These are phyloP conservation scores for Terana coerulea DNA, from an alignment of 768 basidiomycete genomes.

Conservation along the genomic window DNA sequence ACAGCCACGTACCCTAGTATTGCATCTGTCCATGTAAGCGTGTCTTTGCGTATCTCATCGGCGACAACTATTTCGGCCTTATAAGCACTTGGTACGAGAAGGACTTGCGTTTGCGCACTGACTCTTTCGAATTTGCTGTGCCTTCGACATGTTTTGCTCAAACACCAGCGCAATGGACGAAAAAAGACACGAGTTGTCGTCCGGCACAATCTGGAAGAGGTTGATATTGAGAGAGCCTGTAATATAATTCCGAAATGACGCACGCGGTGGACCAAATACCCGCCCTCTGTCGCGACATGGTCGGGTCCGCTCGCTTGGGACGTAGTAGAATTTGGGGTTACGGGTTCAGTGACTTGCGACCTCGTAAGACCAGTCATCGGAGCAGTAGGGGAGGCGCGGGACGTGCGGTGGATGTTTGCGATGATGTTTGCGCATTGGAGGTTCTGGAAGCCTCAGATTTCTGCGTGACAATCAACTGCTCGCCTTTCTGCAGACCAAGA, in stretches of 20 bases:
- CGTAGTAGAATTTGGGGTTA: slow-evolving; percentile 17
- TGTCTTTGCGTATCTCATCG: slow-evolving; percentile 70
- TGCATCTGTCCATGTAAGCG: slow-evolving; percentile 74
- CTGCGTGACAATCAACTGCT: slow-evolving; percentile 79
- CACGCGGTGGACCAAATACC: slow-evolving; percentile 74
- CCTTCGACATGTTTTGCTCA: slow-evolving; percentile 74
- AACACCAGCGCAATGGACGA: slow-evolving; percentile 83
- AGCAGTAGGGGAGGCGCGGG: slow-evolving; percentile 17
- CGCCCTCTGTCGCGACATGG: slow-evolving; percentile 54
- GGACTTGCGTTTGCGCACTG: slow-evolving; percentile 18
- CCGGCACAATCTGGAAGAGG: slow-evolving; percentile 88
- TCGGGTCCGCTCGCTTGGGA: slow-evolving; percentile 41
- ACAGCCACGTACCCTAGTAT: slow-evolving; percentile 69
- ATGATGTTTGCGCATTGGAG: slow-evolving; percentile 1
- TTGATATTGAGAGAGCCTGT: not conserved
- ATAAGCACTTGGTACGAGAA: not conserved
- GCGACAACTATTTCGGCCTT: slow-evolving; percentile 60
- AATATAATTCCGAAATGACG: slow-evolving; percentile 17
- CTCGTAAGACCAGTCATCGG: slow-evolving; percentile 22
- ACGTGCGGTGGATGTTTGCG: slow-evolving; percentile 5
- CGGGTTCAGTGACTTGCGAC: slow-evolving; percentile 20
- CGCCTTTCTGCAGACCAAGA: slow-evolving; percentile 73
- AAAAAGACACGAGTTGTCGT: slow-evolving; percentile 96
- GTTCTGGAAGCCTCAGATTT: slow-evolving; percentile 21
- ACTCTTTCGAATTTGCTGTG: slow-evolving; percentile 72